Base-by-base conservation (phyloP, 2,329 filamentous ascomycete species). In the Exserohilum turcica region DNA sequence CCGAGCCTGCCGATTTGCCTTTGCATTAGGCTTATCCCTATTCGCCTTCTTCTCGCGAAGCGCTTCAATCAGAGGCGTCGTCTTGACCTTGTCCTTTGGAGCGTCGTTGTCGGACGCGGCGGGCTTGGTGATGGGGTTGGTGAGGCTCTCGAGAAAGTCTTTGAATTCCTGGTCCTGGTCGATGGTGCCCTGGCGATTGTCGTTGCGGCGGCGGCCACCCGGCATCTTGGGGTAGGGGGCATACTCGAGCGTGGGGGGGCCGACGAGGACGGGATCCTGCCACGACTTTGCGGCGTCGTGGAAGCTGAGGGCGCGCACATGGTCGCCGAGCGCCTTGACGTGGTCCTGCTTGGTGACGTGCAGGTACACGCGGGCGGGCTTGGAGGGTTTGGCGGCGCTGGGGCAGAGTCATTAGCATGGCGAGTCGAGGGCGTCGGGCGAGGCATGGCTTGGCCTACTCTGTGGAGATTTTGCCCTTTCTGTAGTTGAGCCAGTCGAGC, bases 91-190 rank as follows among this genome's bases (percentile, higher is more conserved):
- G 31, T 83, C 80, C 57, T 80, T 80, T 24, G 82, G 65, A 37
- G 65, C 82, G 3, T 81, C 74, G 35, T 82, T 82, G 28, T 85
- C 81, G 21, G 82, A 76, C 19, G 78, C 74, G 8, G 78, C 67
- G 10, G 84, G 74, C 66, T 84, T 87, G n/a, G 77, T 75, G 55
- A 85, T 80, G 2, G 84, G 85, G 63, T 95, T 91, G 1, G 92
- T 95, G 40, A 97, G 82, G 48, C 85, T 89, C 72, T 95, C 90
- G 6, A 99, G 82, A 72, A 97, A 99, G 21, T 87, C 86, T 79
- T 97, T 95, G 66, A 97, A 99, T 65, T 97, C 94, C 0, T 91
- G 86, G 68, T 99, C 94, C 71, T 96, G 92, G 66, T 99, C 94
- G 62, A 99, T 97, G 3, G 92, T 96, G 47, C 93, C 94, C 72